phyloP scores from a whole-genome alignment of 2,329 filamentous ascomycete genomes.

The Exserohilum rostratum region DNA sequence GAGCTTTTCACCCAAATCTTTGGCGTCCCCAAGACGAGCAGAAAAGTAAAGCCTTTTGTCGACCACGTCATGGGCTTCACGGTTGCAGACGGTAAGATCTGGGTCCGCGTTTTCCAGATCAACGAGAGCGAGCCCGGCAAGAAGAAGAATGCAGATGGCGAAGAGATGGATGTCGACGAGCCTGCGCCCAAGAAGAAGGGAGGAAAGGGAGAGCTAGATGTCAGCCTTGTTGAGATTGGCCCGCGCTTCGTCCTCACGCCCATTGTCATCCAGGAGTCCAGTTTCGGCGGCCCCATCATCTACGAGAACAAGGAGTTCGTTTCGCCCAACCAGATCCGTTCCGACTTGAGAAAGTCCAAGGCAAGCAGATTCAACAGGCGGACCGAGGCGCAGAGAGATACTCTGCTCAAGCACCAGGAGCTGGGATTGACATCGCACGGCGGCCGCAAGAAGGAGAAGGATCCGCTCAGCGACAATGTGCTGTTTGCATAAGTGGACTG shows the following conservation, averaged over 20 bases:
- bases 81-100: constrained; percentile 90
- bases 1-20: constrained; percentile 91
- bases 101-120: constrained; percentile 94
- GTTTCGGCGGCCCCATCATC: constrained; percentile 93
- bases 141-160: constrained; percentile 49
- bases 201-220: constrained; percentile 68
- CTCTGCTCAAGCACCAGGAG: constrained; percentile 74
- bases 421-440: constrained; percentile 75
- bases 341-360: constrained; percentile 77
- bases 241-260: constrained; percentile 92
- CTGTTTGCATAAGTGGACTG: constrained; percentile 68
- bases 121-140: constrained; percentile 74
- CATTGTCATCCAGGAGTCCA: constrained; percentile 92
- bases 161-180: constrained; percentile 44
- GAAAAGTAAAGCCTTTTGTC: constrained; percentile 93
- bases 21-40: constrained; percentile 84
- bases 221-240: constrained; percentile 89
- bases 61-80: constrained; percentile 95
- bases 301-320: constrained; percentile 99
- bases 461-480: constrained; percentile 76
- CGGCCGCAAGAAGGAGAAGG: constrained; percentile 65
- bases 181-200: constrained; percentile 50
- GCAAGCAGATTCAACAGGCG: constrained; percentile 78
- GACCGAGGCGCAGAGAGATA: constrained; percentile 74
- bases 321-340: constrained; percentile 89